phyloP scores from a whole-genome alignment of 2,329 filamentous ascomycete species.

The Stachybotrys elegans region DNA sequence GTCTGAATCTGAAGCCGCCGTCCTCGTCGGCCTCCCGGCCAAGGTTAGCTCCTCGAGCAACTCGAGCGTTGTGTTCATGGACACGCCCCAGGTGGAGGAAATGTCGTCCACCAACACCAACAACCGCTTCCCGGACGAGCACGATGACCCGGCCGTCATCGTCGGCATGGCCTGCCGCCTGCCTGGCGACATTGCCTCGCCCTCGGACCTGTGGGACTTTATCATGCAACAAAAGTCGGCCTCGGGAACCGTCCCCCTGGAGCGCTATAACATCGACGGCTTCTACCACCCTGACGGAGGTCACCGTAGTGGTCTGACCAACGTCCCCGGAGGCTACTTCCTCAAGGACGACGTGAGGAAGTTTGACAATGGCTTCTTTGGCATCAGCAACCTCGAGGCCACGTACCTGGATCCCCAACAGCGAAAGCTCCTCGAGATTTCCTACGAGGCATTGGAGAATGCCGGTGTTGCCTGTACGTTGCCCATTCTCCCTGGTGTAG shows the following conservation, averaged over 20 bases:
- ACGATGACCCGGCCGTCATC: neutral
- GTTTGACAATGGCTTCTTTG: constrained; percentile 20
- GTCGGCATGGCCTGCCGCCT: constrained; percentile 12
- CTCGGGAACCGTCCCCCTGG: constrained; percentile 14
- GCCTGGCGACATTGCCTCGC: constrained; percentile 17
- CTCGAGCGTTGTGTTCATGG: too few relatives aligned
- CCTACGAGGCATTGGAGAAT: constrained; percentile 12
- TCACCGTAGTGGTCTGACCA: constrained; percentile 13
- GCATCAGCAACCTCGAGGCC: constrained; percentile 18
- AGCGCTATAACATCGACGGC: constrained; percentile 19
- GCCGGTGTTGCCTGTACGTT: constrained; percentile 24
- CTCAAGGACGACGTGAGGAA: constrained; percentile 18
- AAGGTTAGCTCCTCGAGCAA: too few relatives aligned
- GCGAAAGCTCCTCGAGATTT: constrained; percentile 10
- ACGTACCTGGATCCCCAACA: constrained; percentile 13
- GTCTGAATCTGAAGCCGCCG: too few relatives aligned
- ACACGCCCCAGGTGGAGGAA: too few relatives aligned
- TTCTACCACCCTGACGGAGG: constrained; percentile 15
- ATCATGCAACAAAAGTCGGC: constrained; percentile 15
- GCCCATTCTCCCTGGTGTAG: too few relatives aligned
- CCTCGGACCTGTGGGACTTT: constrained; percentile 17
- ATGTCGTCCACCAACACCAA: neutral
- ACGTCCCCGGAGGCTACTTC: constrained; percentile 16
- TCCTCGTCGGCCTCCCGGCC: too few relatives aligned
- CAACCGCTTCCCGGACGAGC: neutral